These are phyloP conservation scores for Yamadazyma phyllophila DNA, from an alignment of 805 yeast genomes.

Conservation along the genomic window DNA sequence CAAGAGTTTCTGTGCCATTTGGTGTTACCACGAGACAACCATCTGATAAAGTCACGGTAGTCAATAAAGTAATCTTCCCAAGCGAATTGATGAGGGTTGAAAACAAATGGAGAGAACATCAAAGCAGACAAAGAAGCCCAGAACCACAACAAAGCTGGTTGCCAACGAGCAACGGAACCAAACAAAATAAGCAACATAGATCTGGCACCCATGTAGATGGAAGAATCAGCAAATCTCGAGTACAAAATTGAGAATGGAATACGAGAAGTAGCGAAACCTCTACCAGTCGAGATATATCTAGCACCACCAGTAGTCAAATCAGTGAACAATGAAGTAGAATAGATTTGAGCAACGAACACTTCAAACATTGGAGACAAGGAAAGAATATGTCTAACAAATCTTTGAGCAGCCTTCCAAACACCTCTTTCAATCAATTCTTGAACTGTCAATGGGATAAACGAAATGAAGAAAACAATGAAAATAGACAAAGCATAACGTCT, in stretches of 20 bases:
- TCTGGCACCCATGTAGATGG: slow-evolving; percentile 83
- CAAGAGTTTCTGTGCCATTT: slow-evolving; percentile 87
- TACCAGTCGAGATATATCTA: slow-evolving; percentile 75
- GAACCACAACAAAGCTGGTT: slow-evolving; percentile 92
- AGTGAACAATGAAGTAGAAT: slow-evolving; percentile 65
- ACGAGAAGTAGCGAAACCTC: slow-evolving; percentile 78
- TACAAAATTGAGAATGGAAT: slow-evolving; percentile 63
- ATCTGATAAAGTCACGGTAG: slow-evolving; percentile 88
- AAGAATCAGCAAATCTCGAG: slow-evolving; percentile 71
- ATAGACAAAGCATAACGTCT: slow-evolving; percentile 71
- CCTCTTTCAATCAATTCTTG: slow-evolving; percentile 80
- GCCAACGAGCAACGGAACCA: slow-evolving; percentile 82
- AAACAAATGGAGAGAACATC: slow-evolving; percentile 87
- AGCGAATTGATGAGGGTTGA: slow-evolving; percentile 97
- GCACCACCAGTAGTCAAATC: slow-evolving; percentile 81
- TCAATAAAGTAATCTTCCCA: slow-evolving; percentile 96
- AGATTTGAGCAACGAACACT: slow-evolving; percentile 74
- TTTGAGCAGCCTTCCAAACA: slow-evolving; percentile 60
- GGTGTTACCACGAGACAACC: slow-evolving; percentile 89
- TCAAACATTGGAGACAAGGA: slow-evolving; percentile 79
- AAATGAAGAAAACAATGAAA: slow-evolving; percentile 68
- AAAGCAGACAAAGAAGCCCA: slow-evolving; percentile 91
- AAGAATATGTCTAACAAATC: slow-evolving; percentile 63
- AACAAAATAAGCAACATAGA: slow-evolving; percentile 67
- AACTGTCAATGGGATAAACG: slow-evolving; percentile 71